Base-by-base conservation (phyloP, 2,329 filamentous ascomycete genomes). In the Nemania diffusa region DNA sequence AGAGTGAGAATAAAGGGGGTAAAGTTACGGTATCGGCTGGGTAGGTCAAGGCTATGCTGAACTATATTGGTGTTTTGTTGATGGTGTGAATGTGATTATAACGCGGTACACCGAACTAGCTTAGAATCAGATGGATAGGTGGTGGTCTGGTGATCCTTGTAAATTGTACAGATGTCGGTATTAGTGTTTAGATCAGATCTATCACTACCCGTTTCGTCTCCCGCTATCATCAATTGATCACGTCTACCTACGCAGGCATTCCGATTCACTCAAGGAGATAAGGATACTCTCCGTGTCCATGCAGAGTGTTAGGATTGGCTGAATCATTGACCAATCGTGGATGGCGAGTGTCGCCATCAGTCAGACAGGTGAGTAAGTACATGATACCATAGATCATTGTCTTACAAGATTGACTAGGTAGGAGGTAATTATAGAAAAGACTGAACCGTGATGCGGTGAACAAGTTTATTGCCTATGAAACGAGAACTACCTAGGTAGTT, bases 221-320 rank as follows among this genome's bases (percentile, higher is more conserved):
- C 13, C 50, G 50, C 50, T 32, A 52, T 52, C 29, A 26, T 46
- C 32, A 22, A 34, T 26, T 7, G 17, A 46, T 32, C 2, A 34
- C 27, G 34, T 50, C 37, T 27, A 34, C 26, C n/a, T 34, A 26
- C 27, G 64, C 52, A 60, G 56, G 48, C 60, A 37, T 17, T 42
- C 37, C 32, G 22, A 29, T 52, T 27, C 56, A 55, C 44, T 40
- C 37, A 20, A 40, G 11, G 42, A 64, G 65, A 67, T 64, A 67
- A 64, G 56, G 22, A 17, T 51, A 40, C 32, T 3, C 56, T 24
- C 60, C 50, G 15, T 53, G 27, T 17, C 20, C 20, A 20, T n/a
- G 37, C 17, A 34, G 6, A 20, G 8, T 32, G 29, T n/a, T 34
- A 34, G 53, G 51, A 57, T 51, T 65, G 57, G 29, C 20, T 52